Evolutionary conservation across 2,329 filamentous ascomycete genomes (phyloP).

Genomic region (Alternaria conjuncta): DNA sequence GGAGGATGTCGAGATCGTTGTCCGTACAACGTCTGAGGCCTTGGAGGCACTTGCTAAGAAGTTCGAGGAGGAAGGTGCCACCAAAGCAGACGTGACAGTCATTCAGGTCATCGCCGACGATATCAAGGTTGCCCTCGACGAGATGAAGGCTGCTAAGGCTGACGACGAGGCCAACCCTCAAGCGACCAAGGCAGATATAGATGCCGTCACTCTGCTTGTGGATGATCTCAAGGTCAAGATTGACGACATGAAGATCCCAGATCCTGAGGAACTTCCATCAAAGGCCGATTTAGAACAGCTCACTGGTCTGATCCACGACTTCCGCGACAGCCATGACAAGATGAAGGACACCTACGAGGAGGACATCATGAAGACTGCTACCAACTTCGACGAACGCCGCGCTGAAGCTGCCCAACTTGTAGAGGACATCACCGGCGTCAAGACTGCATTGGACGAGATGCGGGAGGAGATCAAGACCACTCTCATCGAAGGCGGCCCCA

Average conservation of each 20-base stretch:
- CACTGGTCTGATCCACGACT: constrained; percentile 57
- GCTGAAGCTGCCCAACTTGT: constrained; percentile 80
- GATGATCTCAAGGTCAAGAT: constrained; percentile 84
- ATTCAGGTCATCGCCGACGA: constrained; percentile 82
- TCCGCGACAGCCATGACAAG: constrained; percentile 66
- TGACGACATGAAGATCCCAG: constrained; percentile 73
- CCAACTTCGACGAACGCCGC: constrained; percentile 83
- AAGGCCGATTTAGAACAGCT: constrained; percentile 78
- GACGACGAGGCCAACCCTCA: constrained; percentile 62
- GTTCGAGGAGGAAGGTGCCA: constrained; percentile 71
- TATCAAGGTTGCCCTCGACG: constrained; percentile 76
- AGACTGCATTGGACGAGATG: constrained; percentile 76
- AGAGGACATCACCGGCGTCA: constrained; percentile 80
- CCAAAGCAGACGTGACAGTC: constrained; percentile 78
- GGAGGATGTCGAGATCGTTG: constrained; percentile 68
- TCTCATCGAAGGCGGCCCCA: constrained; percentile 74
- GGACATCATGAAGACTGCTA: constrained; percentile 75
- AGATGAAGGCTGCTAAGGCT: constrained; percentile 61
- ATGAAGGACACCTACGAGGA: constrained; percentile 75
- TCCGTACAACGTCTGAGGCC: constrained; percentile 77
- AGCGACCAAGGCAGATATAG: constrained; percentile 81
- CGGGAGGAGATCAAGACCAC: constrained; percentile 77
- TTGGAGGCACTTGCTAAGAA: constrained; percentile 71
- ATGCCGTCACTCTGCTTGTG: constrained; percentile 78
- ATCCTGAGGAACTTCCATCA: constrained; percentile 72